Conservation (phyloP, 2,329 filamentous ascomycete genomes). For the Colletotrichum paranaense region DNA sequence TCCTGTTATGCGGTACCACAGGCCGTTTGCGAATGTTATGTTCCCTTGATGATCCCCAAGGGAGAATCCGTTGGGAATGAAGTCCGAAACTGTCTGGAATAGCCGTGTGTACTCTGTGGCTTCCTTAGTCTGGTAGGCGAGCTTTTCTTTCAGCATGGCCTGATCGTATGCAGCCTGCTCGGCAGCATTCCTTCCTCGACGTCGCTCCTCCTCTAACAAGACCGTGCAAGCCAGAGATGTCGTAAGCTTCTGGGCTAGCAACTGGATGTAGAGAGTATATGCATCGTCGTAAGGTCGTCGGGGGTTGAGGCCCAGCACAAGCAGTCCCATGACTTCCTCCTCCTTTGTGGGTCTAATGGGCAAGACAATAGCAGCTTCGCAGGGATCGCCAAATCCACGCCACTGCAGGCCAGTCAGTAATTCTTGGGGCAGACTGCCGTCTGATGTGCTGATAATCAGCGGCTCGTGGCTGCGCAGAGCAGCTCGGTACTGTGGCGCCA, state of each 20-base stretch:
- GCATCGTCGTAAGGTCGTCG: conserved; percentile 79
- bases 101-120: conserved; percentile 68
- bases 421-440: conserved; percentile 66
- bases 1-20: conserved; percentile 67
- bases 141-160: conserved; percentile 73
- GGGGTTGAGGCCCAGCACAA: conserved; percentile 78
- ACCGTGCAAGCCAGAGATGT: conserved; percentile 78
- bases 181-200: conserved; percentile 62
- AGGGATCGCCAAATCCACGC: conserved; percentile 74
- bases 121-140: conserved; percentile 66
- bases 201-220: conserved; percentile 77
- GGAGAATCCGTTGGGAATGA: conserved; percentile 80
- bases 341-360: conserved; percentile 76
- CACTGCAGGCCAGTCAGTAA: conserved; percentile 70
- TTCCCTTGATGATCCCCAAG: conserved; percentile 74
- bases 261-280: conserved; percentile 74
- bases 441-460: conserved; percentile 52
- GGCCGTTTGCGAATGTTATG: conserved; percentile 78
- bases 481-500: conserved; percentile 52
- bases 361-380: conserved; percentile 73
- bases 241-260: conserved; percentile 67
- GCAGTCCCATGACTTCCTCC: conserved; percentile 73
- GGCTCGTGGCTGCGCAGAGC: conserved; percentile 52
- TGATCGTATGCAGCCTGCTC: conserved; percentile 75
- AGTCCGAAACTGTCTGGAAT: conserved; percentile 78